These are phyloP conservation scores for Cruciata laevipes DNA, from an alignment of 257 asterid genomes.

Conservation along the genomic window DNA sequence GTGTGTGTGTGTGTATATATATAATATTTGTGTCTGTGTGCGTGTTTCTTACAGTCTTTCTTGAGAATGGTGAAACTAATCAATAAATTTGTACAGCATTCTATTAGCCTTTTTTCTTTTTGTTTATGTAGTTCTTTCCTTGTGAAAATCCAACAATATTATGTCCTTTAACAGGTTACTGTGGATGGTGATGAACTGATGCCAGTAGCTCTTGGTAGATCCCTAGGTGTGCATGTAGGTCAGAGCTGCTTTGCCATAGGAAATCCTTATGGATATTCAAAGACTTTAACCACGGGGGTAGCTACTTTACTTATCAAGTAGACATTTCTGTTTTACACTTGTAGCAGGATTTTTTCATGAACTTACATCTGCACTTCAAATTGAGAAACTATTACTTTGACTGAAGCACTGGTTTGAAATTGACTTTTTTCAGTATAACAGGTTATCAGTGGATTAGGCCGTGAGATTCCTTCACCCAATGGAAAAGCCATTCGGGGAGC, in stretches of 20 bases:
- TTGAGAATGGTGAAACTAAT: not conserved
- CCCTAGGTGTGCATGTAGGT: slow-evolving; percentile 60
- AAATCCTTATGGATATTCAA: slow-evolving; percentile 80
- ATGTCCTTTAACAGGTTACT: slow-evolving; percentile 48
- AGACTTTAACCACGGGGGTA: slow-evolving; percentile 93
- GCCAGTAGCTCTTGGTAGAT: slow-evolving; percentile 56
- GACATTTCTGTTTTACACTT: not conserved
- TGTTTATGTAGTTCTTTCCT: not conserved
- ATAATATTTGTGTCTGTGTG: too few species aligned
- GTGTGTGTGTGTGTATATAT: too few species aligned
- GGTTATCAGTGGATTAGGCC: slow-evolving; percentile 89
- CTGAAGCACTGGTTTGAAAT: not conserved
- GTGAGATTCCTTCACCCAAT: slow-evolving; percentile 93
- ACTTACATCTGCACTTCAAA: not conserved
- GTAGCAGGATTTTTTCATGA: not conserved
- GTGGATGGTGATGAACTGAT: slow-evolving; percentile 54
- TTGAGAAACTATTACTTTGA: not conserved
- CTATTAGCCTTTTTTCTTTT: not conserved
- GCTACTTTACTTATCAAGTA: slow-evolving; percentile 1
- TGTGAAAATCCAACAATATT: not conserved
- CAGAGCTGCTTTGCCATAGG: slow-evolving; percentile 91
- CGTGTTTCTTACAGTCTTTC: not conserved
- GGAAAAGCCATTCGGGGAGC: slow-evolving; percentile 86
- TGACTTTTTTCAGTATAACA: slow-evolving; percentile 22
- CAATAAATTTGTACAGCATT: not conserved